Percentiles rank a stretch among this genome's conserved stretches.
These are phyloP conservation scores for Fraxinus sp. DNA, from an alignment of 305 asterid species.

Conservation along the genomic window DNA sequence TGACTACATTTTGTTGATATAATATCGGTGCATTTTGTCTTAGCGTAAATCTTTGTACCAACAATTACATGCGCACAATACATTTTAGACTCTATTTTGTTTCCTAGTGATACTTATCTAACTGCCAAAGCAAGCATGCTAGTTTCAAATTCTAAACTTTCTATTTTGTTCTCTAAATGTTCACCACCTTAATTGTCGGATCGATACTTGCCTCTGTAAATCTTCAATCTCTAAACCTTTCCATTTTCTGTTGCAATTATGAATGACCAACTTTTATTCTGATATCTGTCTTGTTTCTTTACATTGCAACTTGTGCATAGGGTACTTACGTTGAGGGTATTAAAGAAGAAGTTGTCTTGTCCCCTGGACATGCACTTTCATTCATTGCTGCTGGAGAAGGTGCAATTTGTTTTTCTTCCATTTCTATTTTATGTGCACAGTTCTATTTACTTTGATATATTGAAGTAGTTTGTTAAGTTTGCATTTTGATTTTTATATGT, in stretches of 20 bases:
- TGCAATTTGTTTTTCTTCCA: slow-evolving; percentile 22
- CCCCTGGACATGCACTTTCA: slow-evolving; percentile 99
- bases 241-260: background rate
- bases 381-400: slow-evolving; percentile 99
- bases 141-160: background rate
- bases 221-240: background rate
- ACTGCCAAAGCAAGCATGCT: background rate
- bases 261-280: slow-evolving; percentile 1
- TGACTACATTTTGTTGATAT: slow-evolving; percentile 12
- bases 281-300: background rate
- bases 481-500: slow-evolving; percentile 25
- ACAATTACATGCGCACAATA: background rate
- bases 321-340: slow-evolving; percentile 99
- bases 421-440: slow-evolving; percentile 4
- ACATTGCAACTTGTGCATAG: slow-evolving; percentile 39
- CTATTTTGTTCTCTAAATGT: slow-evolving; percentile 12
- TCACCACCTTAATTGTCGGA: background rate
- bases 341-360: slow-evolving; percentile 96
- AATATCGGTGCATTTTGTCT: slow-evolving; percentile 4
- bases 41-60: slow-evolving; percentile 10
- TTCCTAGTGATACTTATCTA: background rate
- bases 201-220: background rate
- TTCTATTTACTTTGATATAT: slow-evolving; percentile 7
- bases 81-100: background rate
- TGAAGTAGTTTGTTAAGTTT: slow-evolving; percentile 10